These are phyloP conservation scores for Solanum appendiculatum DNA, from an alignment of 257 asterid species.

Conservation along the genomic window DNA sequence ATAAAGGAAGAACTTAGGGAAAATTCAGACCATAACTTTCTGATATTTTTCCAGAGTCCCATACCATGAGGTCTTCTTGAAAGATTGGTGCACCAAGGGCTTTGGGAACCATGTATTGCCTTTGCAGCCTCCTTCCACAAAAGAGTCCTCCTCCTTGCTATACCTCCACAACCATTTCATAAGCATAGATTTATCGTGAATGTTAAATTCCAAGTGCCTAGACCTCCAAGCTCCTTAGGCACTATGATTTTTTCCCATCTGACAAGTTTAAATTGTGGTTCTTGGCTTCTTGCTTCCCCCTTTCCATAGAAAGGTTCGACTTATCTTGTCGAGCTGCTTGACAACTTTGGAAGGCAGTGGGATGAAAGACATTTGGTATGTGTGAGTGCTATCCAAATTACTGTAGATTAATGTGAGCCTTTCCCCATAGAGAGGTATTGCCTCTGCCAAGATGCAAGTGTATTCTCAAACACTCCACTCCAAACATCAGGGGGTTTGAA, in stretches of 20 bases:
- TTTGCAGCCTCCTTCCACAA: background rate
- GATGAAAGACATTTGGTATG: background rate
- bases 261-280: background rate
- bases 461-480: background rate
- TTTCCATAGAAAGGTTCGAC: background rate
- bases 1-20: background rate
- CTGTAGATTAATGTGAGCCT: background rate
- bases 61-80: background rate
- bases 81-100: background rate
- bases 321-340: background rate
- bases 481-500: background rate
- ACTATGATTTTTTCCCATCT: background rate
- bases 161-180: background rate
- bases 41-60: background rate
- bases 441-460: background rate
- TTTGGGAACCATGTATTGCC: background rate
- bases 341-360: background rate
- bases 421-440: background rate
- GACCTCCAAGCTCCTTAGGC: background rate
- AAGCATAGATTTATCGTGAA: background rate
- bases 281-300: background rate
- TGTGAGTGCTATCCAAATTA: background rate
- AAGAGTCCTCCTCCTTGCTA: background rate
- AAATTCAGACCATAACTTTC: background rate
- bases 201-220: background rate